These are phyloP conservation scores for Uromyces viciae-fabae DNA, from an alignment of 1,284 basidiomycete genomes.

Conservation along the genomic window DNA sequence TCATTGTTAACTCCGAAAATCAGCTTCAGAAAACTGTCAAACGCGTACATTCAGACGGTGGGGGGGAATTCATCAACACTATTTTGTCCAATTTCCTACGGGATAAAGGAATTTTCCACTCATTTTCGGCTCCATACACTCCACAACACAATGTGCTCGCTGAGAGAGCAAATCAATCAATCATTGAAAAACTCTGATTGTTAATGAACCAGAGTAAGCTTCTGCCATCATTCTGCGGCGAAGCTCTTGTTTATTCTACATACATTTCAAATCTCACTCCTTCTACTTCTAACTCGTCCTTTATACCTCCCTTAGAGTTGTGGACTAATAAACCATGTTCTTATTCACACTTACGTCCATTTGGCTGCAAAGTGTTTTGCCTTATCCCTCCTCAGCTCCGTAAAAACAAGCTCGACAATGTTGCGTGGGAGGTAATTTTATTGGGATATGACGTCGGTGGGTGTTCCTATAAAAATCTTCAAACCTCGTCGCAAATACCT, in stretches of 20 bases:
- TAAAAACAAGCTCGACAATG: background rate
- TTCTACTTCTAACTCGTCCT: background rate
- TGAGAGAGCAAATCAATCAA: background rate
- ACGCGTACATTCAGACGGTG: background rate
- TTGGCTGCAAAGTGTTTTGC: background rate
- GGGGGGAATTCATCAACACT: background rate
- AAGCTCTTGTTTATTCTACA: background rate
- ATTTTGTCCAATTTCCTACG: background rate
- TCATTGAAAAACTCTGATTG: background rate
- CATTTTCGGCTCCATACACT: background rate
- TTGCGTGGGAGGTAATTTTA: background rate
- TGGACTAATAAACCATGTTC: background rate
- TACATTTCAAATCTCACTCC: background rate
- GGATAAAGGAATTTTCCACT: background rate
- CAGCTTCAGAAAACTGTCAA: background rate
- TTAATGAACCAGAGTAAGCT: background rate
- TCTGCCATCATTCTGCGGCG: background rate
- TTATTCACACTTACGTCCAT: background rate
- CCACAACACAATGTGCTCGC: background rate
- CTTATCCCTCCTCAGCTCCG: background rate
- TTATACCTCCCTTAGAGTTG: background rate
- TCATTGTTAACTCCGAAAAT: background rate
- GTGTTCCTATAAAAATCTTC: too few species aligned
- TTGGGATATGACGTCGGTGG: background rate
- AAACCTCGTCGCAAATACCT: too few species aligned